A percentile compares a stretch with the other conserved stretches of the same genome.
Evolutionary conservation across 768 basidiomycete species (phyloP).

Genomic region (Candolleomyces aberdarensis): DNA sequence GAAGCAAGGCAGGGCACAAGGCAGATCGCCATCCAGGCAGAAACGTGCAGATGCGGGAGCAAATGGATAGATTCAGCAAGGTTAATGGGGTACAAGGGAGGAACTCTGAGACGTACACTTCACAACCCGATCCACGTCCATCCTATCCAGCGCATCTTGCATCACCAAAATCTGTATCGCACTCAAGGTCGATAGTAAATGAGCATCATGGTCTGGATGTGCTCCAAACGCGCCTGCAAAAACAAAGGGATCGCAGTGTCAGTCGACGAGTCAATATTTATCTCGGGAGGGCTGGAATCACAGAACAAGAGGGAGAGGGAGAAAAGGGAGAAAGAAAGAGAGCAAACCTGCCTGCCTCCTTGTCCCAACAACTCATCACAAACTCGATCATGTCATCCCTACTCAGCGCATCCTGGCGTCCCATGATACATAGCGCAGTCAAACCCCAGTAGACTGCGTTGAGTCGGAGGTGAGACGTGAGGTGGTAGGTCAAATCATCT

Average conservation of each 20-base stretch:
- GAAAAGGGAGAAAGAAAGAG: no score
- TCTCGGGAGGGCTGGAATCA: background rate
- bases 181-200: constrained; percentile 81
- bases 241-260: background rate
- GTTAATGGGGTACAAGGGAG: background rate
- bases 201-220: constrained; percentile 91
- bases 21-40: background rate
- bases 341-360: constrained; percentile 61
- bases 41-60: no score
- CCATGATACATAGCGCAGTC: constrained; percentile 83
- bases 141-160: constrained; percentile 72
- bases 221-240: constrained; percentile 83
- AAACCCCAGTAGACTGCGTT: constrained; percentile 98
- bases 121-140: constrained; percentile 69
- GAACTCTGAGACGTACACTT: constrained; percentile 52
- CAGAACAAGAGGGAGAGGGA: no score
- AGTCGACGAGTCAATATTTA: background rate
- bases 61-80: no score
- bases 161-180: constrained; percentile 90
- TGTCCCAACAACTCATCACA: constrained; percentile 95
- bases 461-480: constrained; percentile 89
- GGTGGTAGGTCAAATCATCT: constrained; percentile 83
- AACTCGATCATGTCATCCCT: constrained; percentile 83
- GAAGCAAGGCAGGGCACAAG: background rate
- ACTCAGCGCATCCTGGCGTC: constrained; percentile 71